phyloP scores from a whole-genome alignment of 1,139 yeast genomes.

The Geotrichum candidum region DNA sequence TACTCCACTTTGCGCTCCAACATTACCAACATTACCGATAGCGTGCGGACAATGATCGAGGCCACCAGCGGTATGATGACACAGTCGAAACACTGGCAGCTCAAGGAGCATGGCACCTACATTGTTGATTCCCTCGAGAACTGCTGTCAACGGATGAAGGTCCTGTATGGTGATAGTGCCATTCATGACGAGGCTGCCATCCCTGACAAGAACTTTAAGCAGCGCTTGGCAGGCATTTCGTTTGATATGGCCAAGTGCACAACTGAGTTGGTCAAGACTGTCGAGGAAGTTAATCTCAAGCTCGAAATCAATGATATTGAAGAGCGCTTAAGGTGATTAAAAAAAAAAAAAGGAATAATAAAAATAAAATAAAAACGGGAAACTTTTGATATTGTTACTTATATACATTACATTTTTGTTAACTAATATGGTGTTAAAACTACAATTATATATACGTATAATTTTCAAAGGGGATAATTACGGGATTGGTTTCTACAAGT shows the following conservation, averaged over 20 bases:
- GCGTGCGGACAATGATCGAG: constrained; percentile 80
- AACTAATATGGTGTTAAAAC: no score
- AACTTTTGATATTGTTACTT: no score
- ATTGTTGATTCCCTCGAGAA: constrained; percentile 81
- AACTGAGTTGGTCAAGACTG: constrained; percentile 89
- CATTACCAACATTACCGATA: constrained; percentile 66
- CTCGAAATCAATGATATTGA: constrained; percentile 54
- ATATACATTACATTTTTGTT: no score
- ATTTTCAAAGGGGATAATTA: no score
- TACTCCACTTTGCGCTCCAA: constrained; percentile 68
- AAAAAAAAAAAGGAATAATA: no score
- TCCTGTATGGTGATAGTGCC: constrained; percentile 29
- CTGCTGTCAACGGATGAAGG: constrained; percentile 65
- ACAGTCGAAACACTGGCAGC: constrained; percentile 67
- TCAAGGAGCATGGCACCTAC: constrained; percentile 88
- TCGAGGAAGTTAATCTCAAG: constrained; percentile 85
- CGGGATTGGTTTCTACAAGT: no score
- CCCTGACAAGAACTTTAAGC: constrained; percentile 87
- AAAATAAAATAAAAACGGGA: no score
- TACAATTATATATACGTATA: no score
- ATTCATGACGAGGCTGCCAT: constrained; percentile 34
- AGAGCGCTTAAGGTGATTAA: neutral
- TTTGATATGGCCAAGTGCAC: constrained; percentile 96
- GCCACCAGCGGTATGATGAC: constrained; percentile 87
- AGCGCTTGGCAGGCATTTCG: constrained; percentile 89